These are phyloP conservation scores for Lablab purpureus DNA, from an alignment of 306 rosid species.

Conservation along the genomic window DNA sequence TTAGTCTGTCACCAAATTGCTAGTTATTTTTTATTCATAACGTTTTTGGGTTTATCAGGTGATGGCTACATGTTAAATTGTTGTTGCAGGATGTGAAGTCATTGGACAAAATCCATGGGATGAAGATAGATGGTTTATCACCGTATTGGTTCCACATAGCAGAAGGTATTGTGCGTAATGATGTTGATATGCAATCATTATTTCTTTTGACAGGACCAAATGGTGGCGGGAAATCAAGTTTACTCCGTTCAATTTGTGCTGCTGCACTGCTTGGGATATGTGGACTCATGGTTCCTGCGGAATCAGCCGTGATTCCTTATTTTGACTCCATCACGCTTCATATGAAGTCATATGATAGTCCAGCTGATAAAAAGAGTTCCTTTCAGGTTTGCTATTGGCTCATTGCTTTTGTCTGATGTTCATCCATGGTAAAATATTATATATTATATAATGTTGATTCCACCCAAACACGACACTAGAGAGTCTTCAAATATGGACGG, in stretches of 20 bases:
- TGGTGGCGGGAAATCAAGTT: conserved; percentile 98
- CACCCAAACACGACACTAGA: background rate
- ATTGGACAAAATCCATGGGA: conserved; percentile 50
- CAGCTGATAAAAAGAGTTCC: conserved; percentile 96
- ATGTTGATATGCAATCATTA: conserved; percentile 86
- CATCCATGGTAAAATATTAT: background rate
- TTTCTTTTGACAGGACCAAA: conserved; percentile 97
- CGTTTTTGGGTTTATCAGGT: conserved; percentile 14
- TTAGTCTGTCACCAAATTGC: background rate
- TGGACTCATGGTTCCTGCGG: conserved; percentile 95
- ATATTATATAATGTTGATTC: conserved; percentile 15
- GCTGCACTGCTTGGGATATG: conserved; percentile 90
- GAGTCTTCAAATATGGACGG: background rate
- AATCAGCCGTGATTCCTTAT: conserved; percentile 84
- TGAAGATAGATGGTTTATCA: conserved; percentile 80
- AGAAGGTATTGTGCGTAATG: conserved; percentile 86
- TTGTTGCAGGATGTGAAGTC: conserved; percentile 62
- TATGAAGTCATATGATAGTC: conserved; percentile 97
- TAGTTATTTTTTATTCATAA: conserved; percentile 22
- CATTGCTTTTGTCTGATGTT: conserved; percentile 33
- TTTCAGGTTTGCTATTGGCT: conserved; percentile 72
- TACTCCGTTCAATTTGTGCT: conserved; percentile 93
- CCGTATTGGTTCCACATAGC: conserved; percentile 94
- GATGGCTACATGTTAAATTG: conserved; percentile 39
- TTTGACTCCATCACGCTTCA: conserved; percentile 91